These are phyloP conservation scores for Apiotrichum veenhuisii DNA, from an alignment of 1,284 basidiomycete genomes.

Conservation along the genomic window DNA sequence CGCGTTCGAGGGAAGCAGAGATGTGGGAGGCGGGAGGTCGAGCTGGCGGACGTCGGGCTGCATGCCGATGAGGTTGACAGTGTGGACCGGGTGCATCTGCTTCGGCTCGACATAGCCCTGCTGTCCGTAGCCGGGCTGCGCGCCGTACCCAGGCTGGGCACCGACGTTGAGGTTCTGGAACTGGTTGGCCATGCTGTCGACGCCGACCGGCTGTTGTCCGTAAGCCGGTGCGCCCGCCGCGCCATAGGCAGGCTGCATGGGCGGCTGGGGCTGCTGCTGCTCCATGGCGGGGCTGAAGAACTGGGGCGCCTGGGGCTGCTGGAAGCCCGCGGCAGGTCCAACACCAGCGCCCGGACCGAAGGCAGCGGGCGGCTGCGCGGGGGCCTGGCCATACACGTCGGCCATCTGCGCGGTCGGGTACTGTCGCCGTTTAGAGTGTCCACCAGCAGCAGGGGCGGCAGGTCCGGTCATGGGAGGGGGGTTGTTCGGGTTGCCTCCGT, in stretches of 20 bases:
- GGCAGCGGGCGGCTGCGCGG: slow-evolving; percentile 29
- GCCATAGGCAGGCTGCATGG: slow-evolving; percentile 37
- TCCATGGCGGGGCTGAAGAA: slow-evolving; percentile 81
- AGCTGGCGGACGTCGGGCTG: slow-evolving; percentile 86
- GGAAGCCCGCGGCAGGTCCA: slow-evolving; percentile 7
- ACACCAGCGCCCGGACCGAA: slow-evolving; percentile 6
- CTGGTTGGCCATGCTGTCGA: slow-evolving; percentile 73
- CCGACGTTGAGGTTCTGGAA: slow-evolving; percentile 79
- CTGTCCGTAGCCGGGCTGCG: slow-evolving; percentile 6
- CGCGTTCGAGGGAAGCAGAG: slow-evolving; percentile 76
- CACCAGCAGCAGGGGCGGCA: slow-evolving; percentile 38
- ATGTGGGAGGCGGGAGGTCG: slow-evolving; percentile 76
- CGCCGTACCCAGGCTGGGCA: slow-evolving; percentile 55
- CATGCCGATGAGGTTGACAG: slow-evolving; percentile 80
- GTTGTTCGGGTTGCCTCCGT: slow-evolving; percentile 21
- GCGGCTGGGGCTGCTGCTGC: slow-evolving; percentile 44
- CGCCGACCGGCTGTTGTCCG: slow-evolving; percentile 16
- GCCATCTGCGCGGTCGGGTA: slow-evolving; percentile 81
- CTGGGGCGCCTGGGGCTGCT: slow-evolving; percentile 53
- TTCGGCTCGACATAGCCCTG: slow-evolving; percentile 25
- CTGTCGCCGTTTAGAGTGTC: slow-evolving; percentile 67
- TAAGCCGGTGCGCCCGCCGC: slow-evolving; percentile 28
- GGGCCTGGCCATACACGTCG: slow-evolving; percentile 64
- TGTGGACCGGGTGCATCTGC: slow-evolving; percentile 60
- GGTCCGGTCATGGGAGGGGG: slow-evolving; percentile 25